Percentiles rank a stretch among this genome's conserved stretches.
Conservation (phyloP, 495 filamentous ascomycete genomes). For the Aspergillus haitiensis region DNA sequence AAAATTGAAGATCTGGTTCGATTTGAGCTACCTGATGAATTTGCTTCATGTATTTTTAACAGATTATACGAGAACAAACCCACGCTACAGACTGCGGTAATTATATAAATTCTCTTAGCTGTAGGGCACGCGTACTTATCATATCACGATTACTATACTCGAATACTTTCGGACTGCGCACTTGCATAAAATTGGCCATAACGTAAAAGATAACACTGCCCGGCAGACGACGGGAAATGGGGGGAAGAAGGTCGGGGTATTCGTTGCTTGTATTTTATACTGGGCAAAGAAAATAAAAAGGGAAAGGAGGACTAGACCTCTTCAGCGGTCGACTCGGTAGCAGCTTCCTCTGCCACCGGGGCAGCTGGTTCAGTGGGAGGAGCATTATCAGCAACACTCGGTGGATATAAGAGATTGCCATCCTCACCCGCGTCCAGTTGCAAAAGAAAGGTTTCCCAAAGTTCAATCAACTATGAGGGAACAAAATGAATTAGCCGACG, state of each 20-base stretch:
- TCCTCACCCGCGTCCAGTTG: slow-evolving; percentile 94
- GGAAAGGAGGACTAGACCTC: slow-evolving; percentile 32
- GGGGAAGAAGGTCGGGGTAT: slow-evolving; percentile 9
- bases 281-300: slow-evolving; percentile 12
- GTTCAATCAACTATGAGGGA: slow-evolving; percentile 77
- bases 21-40: too few species aligned
- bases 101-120: neutral
- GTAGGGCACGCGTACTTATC: neutral
- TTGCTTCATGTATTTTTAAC: too few species aligned
- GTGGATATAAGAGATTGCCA: slow-evolving; percentile 72
- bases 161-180: slow-evolving; percentile 17
- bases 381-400: slow-evolving; percentile 40
- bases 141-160: slow-evolving; percentile 20
- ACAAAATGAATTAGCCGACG: slow-evolving; percentile 22
- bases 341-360: slow-evolving; percentile 30
- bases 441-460: slow-evolving; percentile 97
- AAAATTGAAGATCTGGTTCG: too few species aligned
- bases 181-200: slow-evolving; percentile 19
- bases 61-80: neutral
- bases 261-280: slow-evolving; percentile 24
- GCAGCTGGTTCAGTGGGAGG: slow-evolving; percentile 25
- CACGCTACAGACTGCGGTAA: neutral
- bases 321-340: slow-evolving; percentile 36
- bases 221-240: neutral
- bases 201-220: slow-evolving; percentile 14